Percentiles rank a stretch among this genome's conserved stretches.
These are phyloP conservation scores for Vicia villosa DNA, from an alignment of 306 rosid genomes.

Conservation along the genomic window DNA sequence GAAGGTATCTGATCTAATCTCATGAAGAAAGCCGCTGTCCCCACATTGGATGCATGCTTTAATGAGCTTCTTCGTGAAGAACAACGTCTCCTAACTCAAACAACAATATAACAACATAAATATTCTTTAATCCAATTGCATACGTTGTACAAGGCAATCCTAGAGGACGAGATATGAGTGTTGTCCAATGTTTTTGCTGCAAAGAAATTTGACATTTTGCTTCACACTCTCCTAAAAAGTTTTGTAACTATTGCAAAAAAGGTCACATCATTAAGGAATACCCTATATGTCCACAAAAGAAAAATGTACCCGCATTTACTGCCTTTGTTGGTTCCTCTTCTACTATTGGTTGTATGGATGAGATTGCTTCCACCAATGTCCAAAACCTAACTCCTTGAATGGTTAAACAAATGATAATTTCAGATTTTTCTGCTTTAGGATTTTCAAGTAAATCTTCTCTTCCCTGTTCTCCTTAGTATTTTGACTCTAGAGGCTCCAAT, in stretches of 20 bases:
- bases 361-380: not conserved
- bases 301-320: not conserved
- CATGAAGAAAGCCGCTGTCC: not conserved
- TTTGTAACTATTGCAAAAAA: conserved; percentile 18
- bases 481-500: no score
- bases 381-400: no score
- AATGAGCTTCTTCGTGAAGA: not conserved
- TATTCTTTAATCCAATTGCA: not conserved
- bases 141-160: not conserved
- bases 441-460: no score
- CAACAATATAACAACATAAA: not conserved
- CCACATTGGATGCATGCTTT: not conserved
- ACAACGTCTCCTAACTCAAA: not conserved
- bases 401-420: no score
- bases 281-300: not conserved
- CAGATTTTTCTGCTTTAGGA: no score
- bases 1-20: not conserved
- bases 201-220: not conserved
- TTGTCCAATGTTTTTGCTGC: not conserved
- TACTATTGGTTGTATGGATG: not conserved
- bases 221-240: not conserved
- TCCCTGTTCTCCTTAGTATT: no score
- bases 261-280: not conserved
- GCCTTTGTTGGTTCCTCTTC: not conserved
- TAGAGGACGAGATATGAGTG: not conserved